phyloP scores from a whole-genome alignment of 345 rosid genomes.

The Citrus australasica region DNA sequence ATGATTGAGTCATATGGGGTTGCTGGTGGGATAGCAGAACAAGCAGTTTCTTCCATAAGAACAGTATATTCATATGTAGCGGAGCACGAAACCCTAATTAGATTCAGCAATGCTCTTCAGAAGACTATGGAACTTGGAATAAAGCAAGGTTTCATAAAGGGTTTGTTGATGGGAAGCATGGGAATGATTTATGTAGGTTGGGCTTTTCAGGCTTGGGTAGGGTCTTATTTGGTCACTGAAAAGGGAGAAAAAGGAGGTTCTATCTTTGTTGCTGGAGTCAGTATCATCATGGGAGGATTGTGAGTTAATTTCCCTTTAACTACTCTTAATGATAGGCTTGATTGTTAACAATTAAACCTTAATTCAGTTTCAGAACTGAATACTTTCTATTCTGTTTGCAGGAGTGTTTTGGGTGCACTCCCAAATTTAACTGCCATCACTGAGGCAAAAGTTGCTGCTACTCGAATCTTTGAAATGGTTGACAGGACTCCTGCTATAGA shows the following conservation, averaged over 20 bases:
- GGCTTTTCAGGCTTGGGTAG: conserved; percentile 69
- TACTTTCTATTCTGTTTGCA: conserved; percentile 19
- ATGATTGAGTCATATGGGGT: conserved; percentile 53
- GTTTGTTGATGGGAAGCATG: conserved; percentile 71
- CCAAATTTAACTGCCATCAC: conserved; percentile 59
- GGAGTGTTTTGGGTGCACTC: conserved; percentile 54
- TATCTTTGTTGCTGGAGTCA: conserved; percentile 55
- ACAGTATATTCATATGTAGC: conserved; percentile 60
- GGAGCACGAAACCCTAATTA: conserved; percentile 40
- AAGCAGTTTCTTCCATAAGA: conserved; percentile 63
- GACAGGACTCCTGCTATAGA: conserved; percentile 50
- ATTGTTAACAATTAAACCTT: not conserved
- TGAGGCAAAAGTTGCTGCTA: conserved; percentile 49
- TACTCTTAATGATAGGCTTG: not conserved
- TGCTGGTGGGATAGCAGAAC: conserved; percentile 71
- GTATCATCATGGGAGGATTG: conserved; percentile 67
- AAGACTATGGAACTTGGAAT: conserved; percentile 49
- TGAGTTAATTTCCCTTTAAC: conserved; percentile 22
- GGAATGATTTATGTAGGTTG: conserved; percentile 60
- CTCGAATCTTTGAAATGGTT: conserved; percentile 48
- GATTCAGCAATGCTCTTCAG: conserved; percentile 48
- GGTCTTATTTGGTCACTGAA: conserved; percentile 52
- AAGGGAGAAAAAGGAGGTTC: conserved; percentile 58
- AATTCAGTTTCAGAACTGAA: conserved; percentile 13
- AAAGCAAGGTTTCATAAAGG: conserved; percentile 60